Base-by-base conservation (phyloP, 1,284 basidiomycete species). In the Xerocomus minutiporus region DNA sequence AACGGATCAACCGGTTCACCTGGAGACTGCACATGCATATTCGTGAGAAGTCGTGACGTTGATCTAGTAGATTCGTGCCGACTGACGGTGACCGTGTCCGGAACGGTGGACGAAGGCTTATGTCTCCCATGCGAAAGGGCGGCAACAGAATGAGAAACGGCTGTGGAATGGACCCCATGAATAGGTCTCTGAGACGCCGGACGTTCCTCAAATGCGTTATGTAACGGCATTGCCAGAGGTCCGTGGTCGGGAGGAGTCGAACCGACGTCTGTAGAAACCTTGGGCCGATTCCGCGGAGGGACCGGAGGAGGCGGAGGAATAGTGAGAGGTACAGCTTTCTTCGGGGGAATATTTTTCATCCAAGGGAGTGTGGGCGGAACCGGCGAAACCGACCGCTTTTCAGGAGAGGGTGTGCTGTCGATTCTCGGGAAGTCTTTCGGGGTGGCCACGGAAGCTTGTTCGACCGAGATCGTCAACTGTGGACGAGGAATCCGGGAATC, bases 1-100 rank as follows among this genome's bases (percentile, higher is more conserved):
- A 89, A 90, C 44, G 87, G 87, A 63, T 83, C 69, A 45, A 73
- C 64, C 46, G 57, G 26, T 20, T 58, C 60, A 55, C 63, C 51
- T 41, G 73, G 71, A 57, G 73, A 66, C 55, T 72, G 72, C 43
- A 72, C 71, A 58, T 77, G 70, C n/a, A 69, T 73, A 46, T 72
- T 76, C 56, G 76, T 76, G 55, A 81, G 67, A 48, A 78, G 66
- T 36, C 74, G 68, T 43, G 77, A 79, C 28, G 74, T 69, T 15
- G 76, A 75, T 26, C 73, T 73, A 28, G 66, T 60, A n/a, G 62
- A 61, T 46, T 54, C 47, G 13, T 64, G 66, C 36, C 53, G 71
- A 54, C 44, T 69, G 65, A 29, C 20, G 20, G 20, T 2, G 20
- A 20, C 20, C 20, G 20, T 20, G 20, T 20, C 20, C 20, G 20